Evolutionary conservation across 257 asterid genomes (phyloP).

Genomic region (Ophiorrhiza pumila): DNA sequence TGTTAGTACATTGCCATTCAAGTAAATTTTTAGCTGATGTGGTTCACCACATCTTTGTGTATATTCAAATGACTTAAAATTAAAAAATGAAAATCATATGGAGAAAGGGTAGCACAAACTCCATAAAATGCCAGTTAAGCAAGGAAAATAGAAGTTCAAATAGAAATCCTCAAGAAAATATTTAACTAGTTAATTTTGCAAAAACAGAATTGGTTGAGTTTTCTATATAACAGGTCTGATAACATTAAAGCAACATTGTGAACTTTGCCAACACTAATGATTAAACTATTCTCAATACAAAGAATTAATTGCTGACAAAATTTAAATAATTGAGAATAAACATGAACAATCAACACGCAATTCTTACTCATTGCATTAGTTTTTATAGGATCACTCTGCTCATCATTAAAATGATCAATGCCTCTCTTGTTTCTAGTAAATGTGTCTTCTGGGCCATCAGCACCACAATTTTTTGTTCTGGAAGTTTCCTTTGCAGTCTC

Average conservation of each 20-base stretch:
- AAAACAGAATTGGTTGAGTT: neutral
- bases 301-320: neutral
- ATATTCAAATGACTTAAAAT: neutral
- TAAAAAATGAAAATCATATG: neutral
- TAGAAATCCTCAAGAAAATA: neutral
- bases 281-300: neutral
- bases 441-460: slow-evolving; percentile 20
- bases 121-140: neutral
- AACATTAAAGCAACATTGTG: neutral
- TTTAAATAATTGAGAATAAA: neutral
- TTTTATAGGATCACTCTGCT: slow-evolving; percentile 64
- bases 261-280: neutral
- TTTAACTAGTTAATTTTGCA: neutral
- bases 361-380: slow-evolving; percentile 79
- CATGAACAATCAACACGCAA: slow-evolving; percentile 4
- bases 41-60: neutral
- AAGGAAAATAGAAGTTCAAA: no score
- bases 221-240: neutral
- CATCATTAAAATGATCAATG: slow-evolving; percentile 70
- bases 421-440: slow-evolving; percentile 40
- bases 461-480: slow-evolving; percentile 31
- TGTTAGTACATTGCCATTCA: slow-evolving; percentile 1
- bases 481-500: slow-evolving; percentile 38
- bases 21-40: neutral
- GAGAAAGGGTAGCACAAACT: neutral